Base-by-base conservation (phyloP, 768 basidiomycete species). In the Trametes gibbosa region DNA sequence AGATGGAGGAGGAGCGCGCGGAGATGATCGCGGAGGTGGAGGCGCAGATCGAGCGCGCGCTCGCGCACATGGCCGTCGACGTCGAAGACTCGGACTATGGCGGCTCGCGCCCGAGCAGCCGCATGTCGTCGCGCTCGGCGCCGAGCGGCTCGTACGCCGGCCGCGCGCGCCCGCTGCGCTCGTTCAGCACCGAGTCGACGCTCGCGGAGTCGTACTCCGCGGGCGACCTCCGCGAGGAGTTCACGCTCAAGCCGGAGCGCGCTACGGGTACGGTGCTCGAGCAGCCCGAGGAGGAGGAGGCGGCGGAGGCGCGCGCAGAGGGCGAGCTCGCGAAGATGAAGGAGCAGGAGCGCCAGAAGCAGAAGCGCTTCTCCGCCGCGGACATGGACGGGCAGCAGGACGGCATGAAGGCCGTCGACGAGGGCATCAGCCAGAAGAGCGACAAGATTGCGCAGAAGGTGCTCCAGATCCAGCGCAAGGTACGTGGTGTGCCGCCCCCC, bases 11-110 rank as follows among this genome's bases (percentile, higher is more conserved):
- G 67, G 92, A 90, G 74, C 89, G 92, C 62, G 84, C 86, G 52
- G 88, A 87, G 67, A 91, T 92, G 92, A 87, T 94, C 41, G 90
- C 90, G n/a, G 92, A 94, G 74, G 91, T 94, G 23, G 92, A 94
- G 69, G 89, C 89, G 25, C 92, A 94, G 75, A 94, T 94, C 66
- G 92, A 93, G 72, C 81, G 88, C 56, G 92, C 92, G 0, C 78
- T 94, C 50, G 87, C 84, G 25, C 89, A 89, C 24, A 92, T 94
- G 90, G 85, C 87, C 24, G 87, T 92, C 59, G 89, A 86, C 63
- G 78, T 89, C 53, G 85, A 84, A 50, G 89, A 90, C 53, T 90
- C 88, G 17, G 90, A 92, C 65, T 89, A 89, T 56, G 80, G 79
- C 42, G 82, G 81, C 63, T 89, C 89, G 37, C 82, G 87, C 50